These are phyloP conservation scores for Hypoxylon cercidicola DNA, from an alignment of 495 filamentous ascomycete genomes.

Conservation along the genomic window DNA sequence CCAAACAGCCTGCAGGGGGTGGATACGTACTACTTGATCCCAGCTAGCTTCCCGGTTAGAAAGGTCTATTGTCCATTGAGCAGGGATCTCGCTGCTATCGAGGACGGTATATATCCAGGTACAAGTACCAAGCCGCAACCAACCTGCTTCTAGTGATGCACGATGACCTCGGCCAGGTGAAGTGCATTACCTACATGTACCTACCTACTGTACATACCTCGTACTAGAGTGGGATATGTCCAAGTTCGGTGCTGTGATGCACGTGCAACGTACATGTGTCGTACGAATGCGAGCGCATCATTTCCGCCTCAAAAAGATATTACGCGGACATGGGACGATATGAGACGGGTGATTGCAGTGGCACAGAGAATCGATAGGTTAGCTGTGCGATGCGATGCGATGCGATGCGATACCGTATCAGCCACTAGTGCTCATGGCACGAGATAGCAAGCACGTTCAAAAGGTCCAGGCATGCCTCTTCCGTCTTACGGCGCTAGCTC, in stretches of 20 bases:
- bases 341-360: not conserved
- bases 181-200: not conserved
- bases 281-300: constrained; percentile 34
- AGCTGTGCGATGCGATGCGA: not conserved
- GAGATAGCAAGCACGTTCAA: not conserved
- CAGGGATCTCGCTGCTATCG: constrained; percentile 16
- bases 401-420: not conserved
- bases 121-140: constrained; percentile 6
- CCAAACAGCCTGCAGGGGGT: not conserved
- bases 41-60: constrained; percentile 20
- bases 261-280: constrained; percentile 28
- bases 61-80: constrained; percentile 23
- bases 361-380: not conserved
- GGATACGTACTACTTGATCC: constrained; percentile 8
- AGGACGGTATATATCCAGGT: constrained; percentile 17
- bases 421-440: not conserved
- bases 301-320: constrained; percentile 12
- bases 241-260: not conserved
- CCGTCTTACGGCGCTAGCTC: constrained; percentile 1
- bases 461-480: not conserved
- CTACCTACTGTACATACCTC: not conserved
- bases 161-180: constrained; percentile 30
- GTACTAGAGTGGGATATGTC: constrained; percentile 9
- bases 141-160: constrained; percentile 16
- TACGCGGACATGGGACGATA: not conserved